These are phyloP conservation scores for Xylariomycetidae sp. DNA, from an alignment of 2,329 filamentous ascomycete genomes.

Conservation along the genomic window DNA sequence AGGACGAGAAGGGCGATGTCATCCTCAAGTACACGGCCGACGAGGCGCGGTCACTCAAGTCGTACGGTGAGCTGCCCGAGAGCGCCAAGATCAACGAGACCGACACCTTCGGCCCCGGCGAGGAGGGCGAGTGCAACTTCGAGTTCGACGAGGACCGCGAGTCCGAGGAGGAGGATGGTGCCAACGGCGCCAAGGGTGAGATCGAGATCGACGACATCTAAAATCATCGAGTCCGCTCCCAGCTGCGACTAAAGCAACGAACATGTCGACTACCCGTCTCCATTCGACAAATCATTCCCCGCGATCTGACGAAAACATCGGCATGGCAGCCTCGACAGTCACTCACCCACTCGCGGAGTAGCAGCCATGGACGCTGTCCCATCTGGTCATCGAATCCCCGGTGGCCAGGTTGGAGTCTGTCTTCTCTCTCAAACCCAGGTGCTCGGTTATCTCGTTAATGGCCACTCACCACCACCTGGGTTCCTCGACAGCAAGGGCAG, in stretches of 20 bases:
- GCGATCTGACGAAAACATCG: no score
- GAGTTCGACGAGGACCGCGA: conserved; percentile 95
- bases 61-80: conserved; percentile 95
- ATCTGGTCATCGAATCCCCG: no score
- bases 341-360: no score
- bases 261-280: no score
- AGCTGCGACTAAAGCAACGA: no score
- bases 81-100: conserved; percentile 99
- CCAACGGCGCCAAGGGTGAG: conserved; percentile 55
- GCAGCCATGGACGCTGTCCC: no score
- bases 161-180: conserved; percentile 44
- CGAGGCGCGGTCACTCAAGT: conserved; percentile 90
- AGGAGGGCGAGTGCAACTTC: conserved; percentile 93
- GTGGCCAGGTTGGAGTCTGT: conserved; percentile 56
- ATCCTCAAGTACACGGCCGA: conserved; percentile 95
- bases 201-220: conserved; percentile 96
- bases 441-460: not conserved
- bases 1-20: conserved; percentile 88
- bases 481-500: conserved; percentile 43
- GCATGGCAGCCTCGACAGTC: no score
- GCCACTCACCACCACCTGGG: no score
- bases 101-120: conserved; percentile 86
- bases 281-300: no score
- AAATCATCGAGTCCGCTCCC: no score
- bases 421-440: conserved; percentile 45